Evolutionary conservation across 2,329 filamentous ascomycete genomes (phyloP).

Genomic region (Aspergillus sp.): DNA sequence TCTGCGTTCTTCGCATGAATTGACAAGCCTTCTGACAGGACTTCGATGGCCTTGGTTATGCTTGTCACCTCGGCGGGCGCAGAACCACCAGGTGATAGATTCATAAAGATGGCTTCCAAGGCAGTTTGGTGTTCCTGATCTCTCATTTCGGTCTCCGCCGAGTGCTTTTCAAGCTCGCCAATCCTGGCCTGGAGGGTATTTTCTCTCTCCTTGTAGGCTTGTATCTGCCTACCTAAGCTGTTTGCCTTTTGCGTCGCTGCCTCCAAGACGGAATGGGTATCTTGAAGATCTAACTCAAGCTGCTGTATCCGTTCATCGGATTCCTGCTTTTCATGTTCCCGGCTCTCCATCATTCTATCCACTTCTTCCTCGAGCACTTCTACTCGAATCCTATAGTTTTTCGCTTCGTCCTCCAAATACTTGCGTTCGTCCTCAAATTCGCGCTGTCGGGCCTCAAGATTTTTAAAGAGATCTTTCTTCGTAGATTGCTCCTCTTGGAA

Average conservation of each 20-base stretch:
- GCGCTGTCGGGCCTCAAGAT: slow-evolving; percentile 85
- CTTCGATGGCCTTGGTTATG: slow-evolving; percentile 57
- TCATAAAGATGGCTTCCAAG: slow-evolving; percentile 56
- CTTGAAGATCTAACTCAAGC: slow-evolving; percentile 68
- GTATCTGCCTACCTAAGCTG: slow-evolving; percentile 54
- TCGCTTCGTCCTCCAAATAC: slow-evolving; percentile 75
- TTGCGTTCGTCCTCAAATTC: slow-evolving; percentile 85
- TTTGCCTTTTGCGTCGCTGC: slow-evolving; percentile 36
- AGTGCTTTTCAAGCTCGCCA: slow-evolving; percentile 47
- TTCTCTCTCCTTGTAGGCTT: slow-evolving; percentile 50
- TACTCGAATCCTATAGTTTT: slow-evolving; percentile 66
- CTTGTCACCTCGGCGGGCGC: slow-evolving; percentile 54
- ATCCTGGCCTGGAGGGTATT: slow-evolving; percentile 31
- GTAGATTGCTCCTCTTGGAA: slow-evolving; percentile 83
- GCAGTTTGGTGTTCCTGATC: slow-evolving; percentile 50
- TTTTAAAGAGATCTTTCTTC: slow-evolving; percentile 89
- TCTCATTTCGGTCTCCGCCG: slow-evolving; percentile 49
- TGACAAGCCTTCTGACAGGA: slow-evolving; percentile 54
- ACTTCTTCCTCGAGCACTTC: slow-evolving; percentile 93
- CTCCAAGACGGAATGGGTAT: slow-evolving; percentile 44
- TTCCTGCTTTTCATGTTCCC: slow-evolving; percentile 72
- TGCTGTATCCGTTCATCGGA: slow-evolving; percentile 64
- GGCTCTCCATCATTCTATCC: slow-evolving; percentile 74
- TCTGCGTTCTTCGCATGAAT: slow-evolving; percentile 59
- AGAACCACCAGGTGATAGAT: slow-evolving; percentile 51